phyloP scores from a whole-genome alignment of 108 stramenopile genomes.

The Skeletonema menzelii region DNA sequence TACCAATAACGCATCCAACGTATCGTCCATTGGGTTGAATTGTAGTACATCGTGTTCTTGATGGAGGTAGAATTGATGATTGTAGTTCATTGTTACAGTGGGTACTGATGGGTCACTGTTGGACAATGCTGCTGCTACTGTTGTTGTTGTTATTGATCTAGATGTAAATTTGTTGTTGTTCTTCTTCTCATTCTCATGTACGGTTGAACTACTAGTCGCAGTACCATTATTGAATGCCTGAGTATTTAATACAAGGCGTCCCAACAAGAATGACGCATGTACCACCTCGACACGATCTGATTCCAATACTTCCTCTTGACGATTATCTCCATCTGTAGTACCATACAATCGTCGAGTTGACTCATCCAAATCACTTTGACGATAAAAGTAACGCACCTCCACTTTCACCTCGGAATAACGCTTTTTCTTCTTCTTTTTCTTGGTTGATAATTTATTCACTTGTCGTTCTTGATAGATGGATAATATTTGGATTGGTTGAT shows the following conservation, averaged over 20 bases:
- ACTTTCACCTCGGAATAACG: background rate
- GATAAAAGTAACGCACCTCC: constrained; percentile 50
- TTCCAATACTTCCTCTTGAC: constrained; percentile 17
- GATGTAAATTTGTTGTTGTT: constrained; percentile 2
- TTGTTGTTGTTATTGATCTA: background rate
- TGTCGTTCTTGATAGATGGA: constrained; percentile 34
- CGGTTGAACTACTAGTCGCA: background rate
- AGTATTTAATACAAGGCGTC: background rate
- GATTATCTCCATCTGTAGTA: background rate
- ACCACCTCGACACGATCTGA: constrained; percentile 12
- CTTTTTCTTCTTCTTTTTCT: constrained; percentile 1
- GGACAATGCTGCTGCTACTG: no score
- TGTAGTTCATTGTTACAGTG: constrained; percentile 1
- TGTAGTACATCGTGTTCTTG: constrained; percentile 11
- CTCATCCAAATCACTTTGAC: constrained; percentile 11
- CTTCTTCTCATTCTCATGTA: background rate
- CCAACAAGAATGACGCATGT: constrained; percentile 21
- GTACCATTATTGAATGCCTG: background rate
- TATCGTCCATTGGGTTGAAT: background rate
- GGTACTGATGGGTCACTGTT: background rate
- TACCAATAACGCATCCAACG: background rate
- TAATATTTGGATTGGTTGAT: constrained; percentile 53
- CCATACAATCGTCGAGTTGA: background rate
- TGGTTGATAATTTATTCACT: background rate
- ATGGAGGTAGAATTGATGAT: constrained; percentile 18